Percentiles rank a stretch among this genome's conserved stretches.
Conservation (phyloP, 129 eudicot genomes). For the Erigeron canadensis region DNA sequence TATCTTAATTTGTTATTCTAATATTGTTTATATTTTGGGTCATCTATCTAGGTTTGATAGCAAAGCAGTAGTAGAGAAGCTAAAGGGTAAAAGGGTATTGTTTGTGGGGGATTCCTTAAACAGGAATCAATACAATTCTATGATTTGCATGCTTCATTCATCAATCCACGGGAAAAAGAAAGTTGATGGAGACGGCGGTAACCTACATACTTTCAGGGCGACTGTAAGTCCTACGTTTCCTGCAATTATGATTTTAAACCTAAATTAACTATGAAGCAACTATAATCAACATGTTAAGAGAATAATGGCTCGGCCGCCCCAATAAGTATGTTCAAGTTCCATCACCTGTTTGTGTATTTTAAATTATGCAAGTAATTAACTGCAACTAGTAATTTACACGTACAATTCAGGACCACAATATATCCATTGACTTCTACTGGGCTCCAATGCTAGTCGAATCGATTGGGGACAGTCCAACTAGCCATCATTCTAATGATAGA, state of each 20-base stretch:
- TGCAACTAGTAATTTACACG: neutral
- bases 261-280: no score
- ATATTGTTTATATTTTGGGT: neutral
- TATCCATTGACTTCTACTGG: conserved; percentile 59
- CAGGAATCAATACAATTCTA: conserved; percentile 72
- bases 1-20: neutral
- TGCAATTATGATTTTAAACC: neutral
- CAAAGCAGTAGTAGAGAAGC: conserved; percentile 47
- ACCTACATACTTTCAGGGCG: conserved; percentile 47
- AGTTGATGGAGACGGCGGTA: conserved; percentile 39
- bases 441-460: conserved; percentile 73
- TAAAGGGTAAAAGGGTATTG: conserved; percentile 59
- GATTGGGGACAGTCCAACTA: conserved; percentile 52
- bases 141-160: conserved; percentile 62
- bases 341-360: neutral
- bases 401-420: conserved; percentile 54
- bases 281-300: no score
- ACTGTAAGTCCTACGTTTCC: conserved; percentile 32
- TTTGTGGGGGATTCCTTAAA: conserved; percentile 78
- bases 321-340: no score
- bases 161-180: conserved; percentile 35
- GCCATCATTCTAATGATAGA: conserved; percentile 46
- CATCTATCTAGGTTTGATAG: conserved; percentile 53
- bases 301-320: no score
- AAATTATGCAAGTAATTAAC: neutral